A percentile compares a stretch with the other conserved stretches of the same genome.
Evolutionary conservation across 163 green algal genomes (phyloP).

Genomic region (Scenedesmus sp.): DNA sequence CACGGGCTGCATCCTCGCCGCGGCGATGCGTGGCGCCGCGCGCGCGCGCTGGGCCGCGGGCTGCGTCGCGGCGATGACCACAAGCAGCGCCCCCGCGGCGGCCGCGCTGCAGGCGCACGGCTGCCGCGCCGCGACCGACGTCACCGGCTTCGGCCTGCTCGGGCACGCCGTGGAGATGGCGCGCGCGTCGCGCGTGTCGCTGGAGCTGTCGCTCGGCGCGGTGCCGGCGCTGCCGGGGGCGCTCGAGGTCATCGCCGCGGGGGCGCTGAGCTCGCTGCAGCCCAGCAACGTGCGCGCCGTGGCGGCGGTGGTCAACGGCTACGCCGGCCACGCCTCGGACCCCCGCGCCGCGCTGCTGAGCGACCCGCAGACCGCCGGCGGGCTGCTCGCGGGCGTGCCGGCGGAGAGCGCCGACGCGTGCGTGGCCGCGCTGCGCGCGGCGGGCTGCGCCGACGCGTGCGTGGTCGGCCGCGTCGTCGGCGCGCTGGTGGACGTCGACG

Average conservation of each 20-base stretch:
- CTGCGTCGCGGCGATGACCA: slow-evolving; percentile 71
- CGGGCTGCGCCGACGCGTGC: slow-evolving; percentile 57
- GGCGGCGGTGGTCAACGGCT: slow-evolving; percentile 20
- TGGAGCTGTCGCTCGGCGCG: slow-evolving; percentile 50
- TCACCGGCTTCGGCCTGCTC: slow-evolving; percentile 95
- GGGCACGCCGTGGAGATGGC: slow-evolving; percentile 84
- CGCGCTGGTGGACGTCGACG: not conserved
- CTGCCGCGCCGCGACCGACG: slow-evolving; percentile 81
- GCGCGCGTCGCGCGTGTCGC: slow-evolving; percentile 55
- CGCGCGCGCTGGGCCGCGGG: slow-evolving; percentile 58
- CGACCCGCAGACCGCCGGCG: slow-evolving; percentile 86
- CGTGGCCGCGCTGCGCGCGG: slow-evolving; percentile 49
- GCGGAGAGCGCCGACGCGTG: slow-evolving; percentile 47
- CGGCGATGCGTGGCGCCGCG: slow-evolving; percentile 72
- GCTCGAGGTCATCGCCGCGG: slow-evolving; percentile 49
- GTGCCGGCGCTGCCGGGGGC: slow-evolving; percentile 75
- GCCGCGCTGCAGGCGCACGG: slow-evolving; percentile 34
- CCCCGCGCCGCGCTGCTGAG: slow-evolving; percentile 66
- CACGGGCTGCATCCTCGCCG: slow-evolving; percentile 85
- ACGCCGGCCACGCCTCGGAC: not conserved
- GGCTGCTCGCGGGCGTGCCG: slow-evolving; percentile 70
- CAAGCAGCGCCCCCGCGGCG: slow-evolving; percentile 48
- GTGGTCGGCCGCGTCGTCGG: slow-evolving; percentile 50
- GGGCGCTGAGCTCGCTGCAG: slow-evolving; percentile 70
- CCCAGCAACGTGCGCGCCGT: slow-evolving; percentile 61